A percentile compares a stretch with the other conserved stretches of the same genome.
Evolutionary conservation across 441 rosid species (phyloP).

Genomic region (Kokia cookei): DNA sequence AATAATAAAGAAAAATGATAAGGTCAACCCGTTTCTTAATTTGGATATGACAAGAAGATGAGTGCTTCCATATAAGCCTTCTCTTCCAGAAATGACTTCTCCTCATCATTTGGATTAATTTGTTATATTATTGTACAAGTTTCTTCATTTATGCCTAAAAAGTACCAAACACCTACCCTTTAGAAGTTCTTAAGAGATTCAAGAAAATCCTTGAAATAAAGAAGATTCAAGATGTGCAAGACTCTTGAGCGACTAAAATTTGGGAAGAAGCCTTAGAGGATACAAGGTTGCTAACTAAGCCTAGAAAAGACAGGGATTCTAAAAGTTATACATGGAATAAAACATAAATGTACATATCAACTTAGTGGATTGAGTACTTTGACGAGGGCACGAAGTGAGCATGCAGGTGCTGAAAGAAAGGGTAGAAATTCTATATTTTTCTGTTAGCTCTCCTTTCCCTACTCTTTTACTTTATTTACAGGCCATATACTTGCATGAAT

Average conservation of each 20-base stretch:
- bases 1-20: not conserved
- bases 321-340: too few relatives aligned
- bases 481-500: not conserved
- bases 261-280: not conserved
- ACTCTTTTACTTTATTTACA: not conserved
- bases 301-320: not conserved
- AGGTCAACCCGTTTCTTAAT: not conserved
- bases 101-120: not conserved
- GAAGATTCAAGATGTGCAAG: not conserved
- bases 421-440: not conserved
- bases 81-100: not conserved
- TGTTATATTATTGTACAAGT: not conserved
- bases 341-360: too few relatives aligned
- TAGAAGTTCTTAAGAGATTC: not conserved
- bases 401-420: not conserved
- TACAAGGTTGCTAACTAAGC: not conserved
- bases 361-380: not conserved
- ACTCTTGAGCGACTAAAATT: not conserved
- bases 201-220: not conserved
- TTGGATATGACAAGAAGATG: not conserved
- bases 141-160: not conserved
- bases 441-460: not conserved
- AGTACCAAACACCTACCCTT: not conserved
- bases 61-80: not conserved
- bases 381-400: not conserved